Evolutionary conservation across 805 yeast species (phyloP).

Genomic region (Saccharomycodes ludwigii): DNA sequence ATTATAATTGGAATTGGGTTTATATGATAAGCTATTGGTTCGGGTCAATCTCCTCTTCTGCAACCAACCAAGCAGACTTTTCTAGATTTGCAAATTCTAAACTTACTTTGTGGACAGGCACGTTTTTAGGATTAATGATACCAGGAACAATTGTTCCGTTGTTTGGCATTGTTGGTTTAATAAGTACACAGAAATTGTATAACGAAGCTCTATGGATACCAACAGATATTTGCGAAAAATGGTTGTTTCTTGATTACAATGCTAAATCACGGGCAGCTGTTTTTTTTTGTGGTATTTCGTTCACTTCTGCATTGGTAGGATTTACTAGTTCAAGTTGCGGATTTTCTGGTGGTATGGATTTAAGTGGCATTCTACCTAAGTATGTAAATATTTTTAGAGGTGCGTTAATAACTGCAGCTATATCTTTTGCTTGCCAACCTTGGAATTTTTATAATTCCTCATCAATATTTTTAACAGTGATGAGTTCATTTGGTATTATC

Average conservation of each 20-base stretch:
- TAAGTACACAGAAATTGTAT: conserved; percentile 25
- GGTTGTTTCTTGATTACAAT: conserved; percentile 21
- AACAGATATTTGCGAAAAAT: conserved; percentile 21
- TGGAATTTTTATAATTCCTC: conserved; percentile 29
- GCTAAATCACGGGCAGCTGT: conserved; percentile 27
- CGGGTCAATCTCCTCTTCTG: conserved; percentile 29
- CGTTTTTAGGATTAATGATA: conserved; percentile 22
- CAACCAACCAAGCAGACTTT: conserved; percentile 29
- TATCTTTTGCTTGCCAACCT: conserved; percentile 28
- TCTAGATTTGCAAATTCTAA: conserved; percentile 27
- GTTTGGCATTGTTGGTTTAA: conserved; percentile 31
- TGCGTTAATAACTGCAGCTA: conserved; percentile 22
- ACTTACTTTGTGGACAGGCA: conserved; percentile 21
- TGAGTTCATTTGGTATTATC: conserved; percentile 27
- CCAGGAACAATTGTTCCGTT: conserved; percentile 32
- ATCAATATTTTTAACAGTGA: conserved; percentile 26
- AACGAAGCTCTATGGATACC: conserved; percentile 28
- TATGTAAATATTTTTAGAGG: conserved; percentile 31
- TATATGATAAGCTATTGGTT: conserved; percentile 31
- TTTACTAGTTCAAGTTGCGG: conserved; percentile 29
- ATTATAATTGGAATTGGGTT: conserved; percentile 30
- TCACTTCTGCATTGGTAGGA: conserved; percentile 26
- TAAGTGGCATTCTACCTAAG: conserved; percentile 28
- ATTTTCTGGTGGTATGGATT: conserved; percentile 33
- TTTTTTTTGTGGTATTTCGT: conserved; percentile 29